Conservation (phyloP, 331 rosid species). For the Malus hybrid region DNA sequence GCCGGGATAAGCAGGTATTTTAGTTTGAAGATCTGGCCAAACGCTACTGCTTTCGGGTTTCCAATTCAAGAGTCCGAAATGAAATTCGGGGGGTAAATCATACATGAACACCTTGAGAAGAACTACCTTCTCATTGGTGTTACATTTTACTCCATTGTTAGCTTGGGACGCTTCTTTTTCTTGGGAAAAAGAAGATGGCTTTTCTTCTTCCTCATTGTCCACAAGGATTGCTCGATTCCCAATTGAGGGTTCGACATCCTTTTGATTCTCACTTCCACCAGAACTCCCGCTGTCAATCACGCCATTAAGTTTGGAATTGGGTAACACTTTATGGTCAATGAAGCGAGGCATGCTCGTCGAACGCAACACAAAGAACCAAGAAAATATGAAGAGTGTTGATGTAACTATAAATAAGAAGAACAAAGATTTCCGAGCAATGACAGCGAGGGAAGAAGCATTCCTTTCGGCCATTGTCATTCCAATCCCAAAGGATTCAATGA, state of each 20-base stretch:
- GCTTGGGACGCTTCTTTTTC: conserved; percentile 6
- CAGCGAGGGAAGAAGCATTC: conserved; percentile 22
- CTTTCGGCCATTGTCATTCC: conserved; percentile 41
- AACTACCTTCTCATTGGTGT: conserved; percentile 1
- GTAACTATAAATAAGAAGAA: conserved; percentile 37
- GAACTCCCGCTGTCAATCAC: conserved; percentile 4
- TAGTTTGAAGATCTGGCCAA: conserved; percentile 59
- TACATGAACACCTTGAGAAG: conserved; percentile 65
- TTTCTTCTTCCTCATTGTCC: conserved; percentile 25
- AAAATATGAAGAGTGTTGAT: conserved; percentile 40
- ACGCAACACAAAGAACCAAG: conserved; percentile 61
- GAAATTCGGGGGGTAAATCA: conserved; percentile 63
- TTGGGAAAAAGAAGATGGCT: not conserved
- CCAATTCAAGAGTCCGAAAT: conserved; percentile 71
- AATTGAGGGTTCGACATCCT: conserved; percentile 13
- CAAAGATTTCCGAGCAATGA: conserved; percentile 40
- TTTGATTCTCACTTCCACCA: conserved; percentile 2
- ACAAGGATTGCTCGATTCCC: conserved; percentile 44
- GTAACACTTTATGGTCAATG: conserved; percentile 26
- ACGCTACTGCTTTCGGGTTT: conserved; percentile 27
- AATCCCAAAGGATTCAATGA: conserved; percentile 1
- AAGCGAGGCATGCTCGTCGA: conserved; percentile 27
- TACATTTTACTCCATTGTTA: conserved; percentile 18
- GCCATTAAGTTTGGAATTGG: conserved; percentile 24
- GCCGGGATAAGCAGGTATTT: conserved; percentile 56